Evolutionary conservation across 352 stramenopile species (phyloP), one percentile per base, ranked within the genome.

Genomic region (Phytophthora fragariae): DNA sequence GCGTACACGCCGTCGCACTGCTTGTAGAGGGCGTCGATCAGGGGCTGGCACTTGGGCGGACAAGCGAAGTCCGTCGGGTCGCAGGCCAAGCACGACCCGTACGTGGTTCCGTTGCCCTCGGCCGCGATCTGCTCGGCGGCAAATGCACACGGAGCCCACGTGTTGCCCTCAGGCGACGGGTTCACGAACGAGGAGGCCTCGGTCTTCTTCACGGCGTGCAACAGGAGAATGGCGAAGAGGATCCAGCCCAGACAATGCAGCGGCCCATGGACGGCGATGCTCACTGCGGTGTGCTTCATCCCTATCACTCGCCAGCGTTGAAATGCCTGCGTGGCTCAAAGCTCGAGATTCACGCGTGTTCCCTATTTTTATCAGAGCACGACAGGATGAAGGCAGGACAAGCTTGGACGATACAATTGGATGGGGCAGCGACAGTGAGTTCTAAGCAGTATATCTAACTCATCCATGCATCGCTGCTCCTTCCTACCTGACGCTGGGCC

Each of bases 11-110:
- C 76, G 68, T 91, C 81, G 67, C 86, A 93, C 53, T 90, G 67
- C 58, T 82, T 60, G 79, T 92, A 93, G 46, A 92, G 68, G 37
- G 86, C 82, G 57, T 91, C 64, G 54, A 93, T 85, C n/a, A 93
- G 82, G 53, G 84, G 62, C 55, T 93, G 86, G 70, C 86, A 93
- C 71, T 91, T 92, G 53, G 83, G 66, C 17, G 84, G 84, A 57
- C 86, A 93, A 47, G 68, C 74, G 35, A 81, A 81, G 15, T 68
- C 79, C 15, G 85, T 90, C 39, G 84, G 84, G 37, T 77, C 68
- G 62, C 86, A 93, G 1, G 70, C 74, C 41, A 93, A 72, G 53
- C 86, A 93, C 15, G 86, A 92, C 19, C 86, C 86, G 57, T 89
- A 88, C 29, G 82, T 84, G 14, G 80, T 79, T 12, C 86, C 86